Evolutionary conservation across 192 early-diverging fungal species (phyloP).

Genomic region (Anaeromyces robustus): DNA sequence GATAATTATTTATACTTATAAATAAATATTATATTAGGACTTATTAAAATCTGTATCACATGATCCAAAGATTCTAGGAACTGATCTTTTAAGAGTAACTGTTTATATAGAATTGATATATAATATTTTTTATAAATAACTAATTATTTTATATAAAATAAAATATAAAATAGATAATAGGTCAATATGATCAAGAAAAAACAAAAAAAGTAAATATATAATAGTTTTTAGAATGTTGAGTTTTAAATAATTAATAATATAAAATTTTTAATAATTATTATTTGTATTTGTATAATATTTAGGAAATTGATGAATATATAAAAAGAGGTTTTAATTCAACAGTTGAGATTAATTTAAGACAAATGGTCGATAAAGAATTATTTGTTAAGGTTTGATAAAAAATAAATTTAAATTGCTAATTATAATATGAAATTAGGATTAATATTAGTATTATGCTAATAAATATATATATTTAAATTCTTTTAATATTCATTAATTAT

Average conservation of each 20-base stretch:
- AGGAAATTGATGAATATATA: neutral
- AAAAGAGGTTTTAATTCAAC: neutral
- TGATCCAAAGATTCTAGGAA: neutral
- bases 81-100: neutral
- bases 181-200: neutral
- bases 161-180: neutral
- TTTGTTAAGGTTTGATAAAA: neutral
- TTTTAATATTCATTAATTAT: too few relatives aligned
- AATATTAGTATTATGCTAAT: too few relatives aligned
- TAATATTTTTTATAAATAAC: too few relatives aligned
- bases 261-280: too few relatives aligned
- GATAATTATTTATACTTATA: too few relatives aligned
- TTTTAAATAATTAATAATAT: too few relatives aligned
- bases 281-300: neutral
- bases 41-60: neutral
- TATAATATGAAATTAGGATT: too few relatives aligned
- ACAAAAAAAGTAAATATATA: neutral
- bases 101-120: too few relatives aligned
- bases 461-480: too few relatives aligned
- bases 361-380: neutral
- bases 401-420: too few relatives aligned
- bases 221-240: too few relatives aligned
- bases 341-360: neutral
- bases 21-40: too few relatives aligned
- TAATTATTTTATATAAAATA: neutral